Percentiles rank a stretch among this genome's conserved stretches.
These are phyloP conservation scores for Anastatica hierochuntica DNA, from an alignment of 345 rosid species.

Conservation along the genomic window DNA sequence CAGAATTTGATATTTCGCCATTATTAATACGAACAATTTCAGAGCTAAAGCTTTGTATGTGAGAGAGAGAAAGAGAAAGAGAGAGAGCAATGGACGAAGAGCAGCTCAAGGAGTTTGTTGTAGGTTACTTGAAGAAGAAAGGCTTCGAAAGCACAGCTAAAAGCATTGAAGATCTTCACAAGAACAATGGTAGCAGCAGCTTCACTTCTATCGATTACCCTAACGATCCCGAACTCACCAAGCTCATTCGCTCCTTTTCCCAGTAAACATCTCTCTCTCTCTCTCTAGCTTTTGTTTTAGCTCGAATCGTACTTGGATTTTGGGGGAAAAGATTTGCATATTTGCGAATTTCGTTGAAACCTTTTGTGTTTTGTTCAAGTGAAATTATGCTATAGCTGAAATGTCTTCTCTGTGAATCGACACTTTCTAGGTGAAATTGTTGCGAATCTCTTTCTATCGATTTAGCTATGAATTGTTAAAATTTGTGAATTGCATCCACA, in stretches of 20 bases:
- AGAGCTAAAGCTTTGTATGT: not conserved
- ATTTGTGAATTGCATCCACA: no score
- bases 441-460: no score
- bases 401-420: not conserved
- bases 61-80: not conserved
- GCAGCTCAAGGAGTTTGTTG: slow-evolving; percentile 45
- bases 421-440: not conserved
- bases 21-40: no score
- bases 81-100: slow-evolving; percentile 45
- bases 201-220: slow-evolving; percentile 34
- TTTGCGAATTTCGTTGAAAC: no score
- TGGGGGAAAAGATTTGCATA: no score
- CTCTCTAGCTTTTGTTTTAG: not conserved
- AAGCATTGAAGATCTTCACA: slow-evolving; percentile 40
- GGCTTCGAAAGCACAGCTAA: slow-evolving; percentile 60
- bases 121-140: slow-evolving; percentile 76
- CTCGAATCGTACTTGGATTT: not conserved
- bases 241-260: slow-evolving; percentile 61
- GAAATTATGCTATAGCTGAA: not conserved
- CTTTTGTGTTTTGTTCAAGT: not conserved
- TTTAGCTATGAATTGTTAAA: not conserved
- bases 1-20: no score
- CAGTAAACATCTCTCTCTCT: slow-evolving; percentile 34
- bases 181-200: slow-evolving; percentile 9
- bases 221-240: slow-evolving; percentile 62